Percentiles rank a stretch among this genome's conserved stretches.
phyloP scores from a whole-genome alignment of 116 monocot genomes.

The Phalaenopsis hybrid region DNA sequence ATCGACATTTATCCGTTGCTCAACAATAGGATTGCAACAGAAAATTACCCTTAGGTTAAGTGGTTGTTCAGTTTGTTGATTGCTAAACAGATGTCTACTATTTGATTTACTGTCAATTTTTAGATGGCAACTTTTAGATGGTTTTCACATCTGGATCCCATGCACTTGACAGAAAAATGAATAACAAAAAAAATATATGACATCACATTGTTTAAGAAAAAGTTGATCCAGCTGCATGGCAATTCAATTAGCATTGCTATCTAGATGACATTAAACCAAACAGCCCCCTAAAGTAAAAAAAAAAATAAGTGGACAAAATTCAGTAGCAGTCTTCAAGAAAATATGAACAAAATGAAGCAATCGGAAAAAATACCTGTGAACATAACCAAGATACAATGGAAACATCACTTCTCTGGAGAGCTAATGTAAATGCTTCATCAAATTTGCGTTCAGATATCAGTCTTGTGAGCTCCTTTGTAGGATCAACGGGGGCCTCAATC shows the following conservation, averaged over 20 bases:
- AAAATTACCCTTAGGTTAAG: too few species aligned
- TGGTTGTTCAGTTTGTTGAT: too few species aligned
- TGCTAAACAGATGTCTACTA: too few species aligned
- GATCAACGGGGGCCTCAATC: constrained; percentile 62
- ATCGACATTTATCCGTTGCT: too few species aligned
- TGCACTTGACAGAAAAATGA: too few species aligned
- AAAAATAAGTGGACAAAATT: background rate
- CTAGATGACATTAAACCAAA: background rate
- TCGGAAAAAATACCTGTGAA: constrained; percentile 51
- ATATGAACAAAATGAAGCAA: background rate
- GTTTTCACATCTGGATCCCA: too few species aligned
- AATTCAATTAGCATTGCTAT: background rate
- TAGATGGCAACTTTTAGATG: too few species aligned
- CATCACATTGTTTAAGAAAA: background rate
- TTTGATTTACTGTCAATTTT: too few species aligned
- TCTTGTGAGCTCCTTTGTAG: constrained; percentile 62
- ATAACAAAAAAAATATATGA: too few species aligned
- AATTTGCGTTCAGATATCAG: constrained; percentile 67
- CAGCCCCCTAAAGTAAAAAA: background rate
- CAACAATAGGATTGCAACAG: too few species aligned
- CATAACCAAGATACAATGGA: constrained; percentile 84
- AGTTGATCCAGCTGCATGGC: background rate
- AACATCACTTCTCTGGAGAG: constrained; percentile 88
- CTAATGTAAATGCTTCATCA: constrained; percentile 78
- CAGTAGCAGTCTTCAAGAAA: background rate